Conservation (phyloP, 306 rosid genomes). For the Rosa persica region DNA sequence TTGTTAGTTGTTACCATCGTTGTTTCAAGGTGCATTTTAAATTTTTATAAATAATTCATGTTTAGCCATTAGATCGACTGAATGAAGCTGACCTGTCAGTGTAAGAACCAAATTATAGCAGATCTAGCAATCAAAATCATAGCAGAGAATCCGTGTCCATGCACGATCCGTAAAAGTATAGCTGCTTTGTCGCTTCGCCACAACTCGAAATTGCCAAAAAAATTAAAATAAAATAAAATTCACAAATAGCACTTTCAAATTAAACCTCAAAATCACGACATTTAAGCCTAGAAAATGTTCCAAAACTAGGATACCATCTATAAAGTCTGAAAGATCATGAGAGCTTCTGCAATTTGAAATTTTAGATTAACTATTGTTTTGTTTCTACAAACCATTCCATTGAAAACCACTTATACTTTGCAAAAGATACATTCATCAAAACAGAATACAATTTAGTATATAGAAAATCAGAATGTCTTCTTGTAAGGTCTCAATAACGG, state of each 20-base stretch:
- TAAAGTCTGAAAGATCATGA: background rate
- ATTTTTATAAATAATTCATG: too few species aligned
- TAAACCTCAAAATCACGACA: background rate
- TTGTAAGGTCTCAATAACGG: background rate
- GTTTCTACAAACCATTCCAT: background rate
- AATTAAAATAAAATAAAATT: background rate
- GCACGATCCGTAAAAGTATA: background rate
- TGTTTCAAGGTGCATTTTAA: too few species aligned
- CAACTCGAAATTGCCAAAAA: background rate
- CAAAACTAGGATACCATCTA: background rate
- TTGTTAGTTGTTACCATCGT: too few species aligned
- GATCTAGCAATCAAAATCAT: too few species aligned
- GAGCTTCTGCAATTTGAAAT: background rate
- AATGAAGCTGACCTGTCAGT: too few species aligned
- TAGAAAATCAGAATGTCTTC: conserved; percentile 11
- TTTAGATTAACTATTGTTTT: background rate
- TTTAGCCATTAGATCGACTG: too few species aligned
- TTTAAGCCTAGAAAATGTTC: background rate
- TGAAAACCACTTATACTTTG: background rate
- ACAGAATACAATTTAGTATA: background rate
- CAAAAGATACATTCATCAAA: background rate
- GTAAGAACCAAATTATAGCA: too few species aligned
- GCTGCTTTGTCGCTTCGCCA: conserved; percentile 2
- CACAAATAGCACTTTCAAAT: background rate
- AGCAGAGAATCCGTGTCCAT: too few species aligned